Conservation (phyloP, 177 flowering plant genomes). For the Vitis hybrid region DNA sequence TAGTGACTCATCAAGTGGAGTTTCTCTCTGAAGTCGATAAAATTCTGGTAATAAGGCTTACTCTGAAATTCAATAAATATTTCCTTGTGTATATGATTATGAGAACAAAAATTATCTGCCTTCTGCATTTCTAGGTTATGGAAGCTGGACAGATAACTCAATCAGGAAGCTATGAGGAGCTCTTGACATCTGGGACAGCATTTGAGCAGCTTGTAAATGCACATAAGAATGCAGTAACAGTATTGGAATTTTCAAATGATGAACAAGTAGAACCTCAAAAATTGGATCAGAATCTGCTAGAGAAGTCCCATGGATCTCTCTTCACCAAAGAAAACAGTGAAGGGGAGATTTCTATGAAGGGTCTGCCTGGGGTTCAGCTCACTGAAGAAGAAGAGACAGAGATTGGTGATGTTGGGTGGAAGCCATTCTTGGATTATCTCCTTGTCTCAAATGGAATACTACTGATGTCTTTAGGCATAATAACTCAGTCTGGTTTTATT, state of each 20-base stretch:
- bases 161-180: conserved; percentile 67
- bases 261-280: conserved; percentile 14
- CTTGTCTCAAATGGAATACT: conserved; percentile 42
- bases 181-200: conserved; percentile 56
- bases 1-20: conserved; percentile 94
- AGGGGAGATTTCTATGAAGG: conserved; percentile 35
- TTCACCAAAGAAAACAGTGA: conserved; percentile 24
- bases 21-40: conserved; percentile 65
- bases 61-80: not conserved
- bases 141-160: conserved; percentile 65
- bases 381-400: conserved; percentile 73
- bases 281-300: not conserved
- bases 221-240: conserved; percentile 57
- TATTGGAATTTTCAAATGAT: conserved; percentile 18
- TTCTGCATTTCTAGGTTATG: conserved; percentile 52
- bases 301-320: conserved; percentile 15
- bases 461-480: conserved; percentile 22
- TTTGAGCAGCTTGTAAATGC: conserved; percentile 83
- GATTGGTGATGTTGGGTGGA: conserved; percentile 67
- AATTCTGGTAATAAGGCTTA: conserved; percentile 51
- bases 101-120: too few relatives aligned
- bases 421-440: conserved; percentile 66
- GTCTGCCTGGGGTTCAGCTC: conserved; percentile 42
- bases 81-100: not conserved
- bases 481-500: conserved; percentile 45